Conservation (phyloP, 75 land plant species). For the Isoetes taiwanensis region DNA sequence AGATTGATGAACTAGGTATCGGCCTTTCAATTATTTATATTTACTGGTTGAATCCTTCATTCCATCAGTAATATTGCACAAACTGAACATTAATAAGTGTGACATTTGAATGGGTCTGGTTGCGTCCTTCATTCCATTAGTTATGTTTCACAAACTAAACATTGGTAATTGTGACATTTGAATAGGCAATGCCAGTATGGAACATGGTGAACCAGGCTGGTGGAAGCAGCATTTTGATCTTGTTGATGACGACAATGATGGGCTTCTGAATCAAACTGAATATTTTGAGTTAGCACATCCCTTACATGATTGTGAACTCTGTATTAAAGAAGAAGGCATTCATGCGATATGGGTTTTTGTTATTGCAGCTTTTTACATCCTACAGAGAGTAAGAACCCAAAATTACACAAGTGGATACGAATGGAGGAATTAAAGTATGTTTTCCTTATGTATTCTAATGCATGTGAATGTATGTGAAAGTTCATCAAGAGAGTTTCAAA, state of each 20-base stretch:
- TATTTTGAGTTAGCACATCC: slow-evolving; percentile 81
- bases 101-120: too few relatives aligned
- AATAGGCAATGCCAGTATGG: slow-evolving; percentile 24
- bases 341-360: too few relatives aligned
- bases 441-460: neutral
- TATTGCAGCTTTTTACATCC: slow-evolving; percentile 86
- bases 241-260: slow-evolving; percentile 86
- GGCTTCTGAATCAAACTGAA: slow-evolving; percentile 59
- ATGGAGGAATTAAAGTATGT: slow-evolving; percentile 64
- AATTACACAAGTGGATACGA: slow-evolving; percentile 61
- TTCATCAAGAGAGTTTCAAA: neutral
- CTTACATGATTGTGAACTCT: neutral
- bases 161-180: neutral
- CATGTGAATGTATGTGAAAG: too few relatives aligned
- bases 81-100: too few relatives aligned
- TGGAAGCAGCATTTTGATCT: slow-evolving; percentile 82
- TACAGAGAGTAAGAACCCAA: slow-evolving; percentile 59
- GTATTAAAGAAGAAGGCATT: too few relatives aligned
- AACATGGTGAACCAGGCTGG: slow-evolving; percentile 66
- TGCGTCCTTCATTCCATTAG: too few relatives aligned
- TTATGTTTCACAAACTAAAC: too few relatives aligned
- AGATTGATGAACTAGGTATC: slow-evolving; percentile 40
- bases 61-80: too few relatives aligned
- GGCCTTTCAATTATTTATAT: too few relatives aligned
- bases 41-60: too few relatives aligned